Evolutionary conservation across 768 basidiomycete species (phyloP).

Genomic region (Boletus sensibilis): DNA sequence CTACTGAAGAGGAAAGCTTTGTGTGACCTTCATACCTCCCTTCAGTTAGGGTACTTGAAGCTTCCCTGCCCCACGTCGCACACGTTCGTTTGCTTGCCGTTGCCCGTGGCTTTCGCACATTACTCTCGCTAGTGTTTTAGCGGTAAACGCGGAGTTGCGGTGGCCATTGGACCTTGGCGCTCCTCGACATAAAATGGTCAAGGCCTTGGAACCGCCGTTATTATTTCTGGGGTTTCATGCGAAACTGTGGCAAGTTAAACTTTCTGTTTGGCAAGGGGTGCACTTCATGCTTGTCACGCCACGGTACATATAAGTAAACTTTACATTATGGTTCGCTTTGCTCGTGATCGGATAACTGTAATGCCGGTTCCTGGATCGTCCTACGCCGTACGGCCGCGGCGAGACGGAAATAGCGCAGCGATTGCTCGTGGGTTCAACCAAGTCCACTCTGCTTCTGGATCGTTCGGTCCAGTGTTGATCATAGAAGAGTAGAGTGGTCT

Average conservation of each 20-base stretch:
- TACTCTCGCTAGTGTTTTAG: neutral
- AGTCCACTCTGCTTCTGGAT: neutral
- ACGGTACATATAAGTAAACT: conserved; percentile 22
- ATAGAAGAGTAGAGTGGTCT: neutral
- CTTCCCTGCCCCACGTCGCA: conserved; percentile 3
- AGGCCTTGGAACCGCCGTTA: neutral
- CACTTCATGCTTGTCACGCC: conserved; percentile 20
- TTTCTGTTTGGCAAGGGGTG: conserved; percentile 4
- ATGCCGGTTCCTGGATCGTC: conserved; percentile 31
- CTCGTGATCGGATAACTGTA: conserved; percentile 21
- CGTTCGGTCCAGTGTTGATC: neutral
- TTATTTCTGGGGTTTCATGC: conserved; percentile 9
- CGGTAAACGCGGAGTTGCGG: neutral
- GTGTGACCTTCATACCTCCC: neutral
- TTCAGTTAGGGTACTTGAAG: neutral
- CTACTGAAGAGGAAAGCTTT: conserved; percentile 2
- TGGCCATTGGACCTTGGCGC: neutral
- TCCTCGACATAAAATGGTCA: neutral
- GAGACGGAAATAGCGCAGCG: conserved; percentile 7
- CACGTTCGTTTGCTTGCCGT: conserved; percentile 5
- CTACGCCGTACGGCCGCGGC: conserved; percentile 26
- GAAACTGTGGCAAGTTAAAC: conserved; percentile 8
- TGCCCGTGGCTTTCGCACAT: conserved; percentile 4
- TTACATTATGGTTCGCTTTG: conserved; percentile 22
- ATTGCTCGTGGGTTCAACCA: neutral